Evolutionary conservation across 352 stramenopile genomes (phyloP).

Genomic region (Pythium grandisporangium): DNA sequence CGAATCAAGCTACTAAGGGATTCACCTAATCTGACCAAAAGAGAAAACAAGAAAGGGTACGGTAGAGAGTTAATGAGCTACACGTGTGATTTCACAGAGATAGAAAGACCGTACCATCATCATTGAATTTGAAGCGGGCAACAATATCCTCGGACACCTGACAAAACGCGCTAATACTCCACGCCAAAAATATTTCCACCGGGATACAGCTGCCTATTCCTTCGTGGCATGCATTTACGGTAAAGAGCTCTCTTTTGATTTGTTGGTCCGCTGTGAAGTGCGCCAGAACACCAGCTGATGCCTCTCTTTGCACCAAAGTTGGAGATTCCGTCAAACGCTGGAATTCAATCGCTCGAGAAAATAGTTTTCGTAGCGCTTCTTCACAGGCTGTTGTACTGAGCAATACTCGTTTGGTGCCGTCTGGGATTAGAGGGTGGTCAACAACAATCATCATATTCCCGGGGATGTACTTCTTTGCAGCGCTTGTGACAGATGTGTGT

Average conservation of each 20-base stretch:
- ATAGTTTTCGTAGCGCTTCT: constrained; percentile 28
- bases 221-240: too few species aligned
- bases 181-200: constrained; percentile 38
- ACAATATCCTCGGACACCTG: constrained; percentile 62
- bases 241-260: constrained; percentile 16
- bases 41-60: not conserved
- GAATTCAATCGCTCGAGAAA: constrained; percentile 12
- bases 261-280: constrained; percentile 30
- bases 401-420: constrained; percentile 47
- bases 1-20: constrained; percentile 55
- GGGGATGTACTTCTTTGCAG: constrained; percentile 30
- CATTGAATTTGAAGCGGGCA: constrained; percentile 75
- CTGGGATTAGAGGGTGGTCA: constrained; percentile 33
- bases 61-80: not conserved
- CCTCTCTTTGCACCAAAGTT: too few species aligned
- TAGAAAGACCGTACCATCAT: constrained; percentile 40
- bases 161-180: constrained; percentile 34
- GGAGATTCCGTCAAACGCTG: not conserved
- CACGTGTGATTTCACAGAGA: too few species aligned
- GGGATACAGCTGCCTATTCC: too few species aligned
- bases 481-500: constrained; percentile 24
- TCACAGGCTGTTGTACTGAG: constrained; percentile 32
- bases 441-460: constrained; percentile 9
- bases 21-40: constrained; percentile 29
- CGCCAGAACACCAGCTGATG: constrained; percentile 17